Evolutionary conservation across 257 asterid genomes (phyloP).

Genomic region (Salvia splendens): DNA sequence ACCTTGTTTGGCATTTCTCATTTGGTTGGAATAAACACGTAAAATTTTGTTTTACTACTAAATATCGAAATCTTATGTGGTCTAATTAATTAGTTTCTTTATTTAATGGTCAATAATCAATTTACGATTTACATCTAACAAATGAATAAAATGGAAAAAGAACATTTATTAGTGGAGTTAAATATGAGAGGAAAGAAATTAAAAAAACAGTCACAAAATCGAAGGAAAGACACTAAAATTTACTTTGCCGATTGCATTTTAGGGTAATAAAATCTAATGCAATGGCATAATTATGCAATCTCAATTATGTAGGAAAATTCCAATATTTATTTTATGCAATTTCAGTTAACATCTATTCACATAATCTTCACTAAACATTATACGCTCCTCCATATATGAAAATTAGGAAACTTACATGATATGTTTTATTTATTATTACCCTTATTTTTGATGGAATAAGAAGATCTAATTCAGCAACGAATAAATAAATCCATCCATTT

Average conservation of each 20-base stretch:
- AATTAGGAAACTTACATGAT: too few species aligned
- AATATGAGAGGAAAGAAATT: not conserved
- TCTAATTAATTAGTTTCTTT: too few species aligned
- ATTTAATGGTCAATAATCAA: not conserved
- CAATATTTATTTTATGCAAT: not conserved
- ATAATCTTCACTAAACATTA: too few species aligned
- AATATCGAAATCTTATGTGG: too few species aligned
- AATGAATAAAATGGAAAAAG: not conserved
- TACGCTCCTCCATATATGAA: too few species aligned
- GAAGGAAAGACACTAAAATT: not conserved
- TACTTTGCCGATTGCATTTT: not conserved
- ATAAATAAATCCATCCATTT: not conserved
- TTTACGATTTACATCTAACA: not conserved
- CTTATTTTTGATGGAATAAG: too few species aligned
- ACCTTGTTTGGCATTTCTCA: constrained; percentile 25
- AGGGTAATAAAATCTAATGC: not conserved
- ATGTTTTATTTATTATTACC: too few species aligned
- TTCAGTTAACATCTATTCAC: too few species aligned
- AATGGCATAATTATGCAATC: not conserved
- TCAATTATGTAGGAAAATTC: not conserved
- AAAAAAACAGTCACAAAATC: not conserved
- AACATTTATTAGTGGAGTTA: constrained; percentile 2
- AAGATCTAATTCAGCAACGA: too few species aligned
- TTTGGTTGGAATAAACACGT: not conserved
- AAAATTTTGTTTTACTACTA: too few species aligned